Conservation (phyloP, 495 filamentous ascomycete species). For the Beverwykella pulmonaria region DNA sequence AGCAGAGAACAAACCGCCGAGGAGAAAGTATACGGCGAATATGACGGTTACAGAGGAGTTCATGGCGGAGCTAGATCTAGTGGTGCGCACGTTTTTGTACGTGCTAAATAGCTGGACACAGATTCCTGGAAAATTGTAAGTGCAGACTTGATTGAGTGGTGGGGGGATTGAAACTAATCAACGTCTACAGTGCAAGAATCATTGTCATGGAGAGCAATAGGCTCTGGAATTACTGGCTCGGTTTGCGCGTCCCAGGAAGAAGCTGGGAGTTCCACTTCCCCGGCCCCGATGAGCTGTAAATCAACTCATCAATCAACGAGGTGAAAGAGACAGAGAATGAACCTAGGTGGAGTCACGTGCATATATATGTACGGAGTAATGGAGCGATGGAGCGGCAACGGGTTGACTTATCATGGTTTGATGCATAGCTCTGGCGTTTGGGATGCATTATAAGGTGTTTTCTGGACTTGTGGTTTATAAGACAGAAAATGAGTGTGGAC, state of each 20-base stretch:
- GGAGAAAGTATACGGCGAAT: slow-evolving; percentile 40
- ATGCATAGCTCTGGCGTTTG: slow-evolving; percentile 25
- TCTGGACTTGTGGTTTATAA: no score
- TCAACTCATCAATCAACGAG: no score
- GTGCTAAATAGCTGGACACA: slow-evolving; percentile 71
- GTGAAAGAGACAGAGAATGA: no score
- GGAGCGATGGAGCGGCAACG: neutral
- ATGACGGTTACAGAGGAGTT: slow-evolving; percentile 61
- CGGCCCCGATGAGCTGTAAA: slow-evolving; percentile 59
- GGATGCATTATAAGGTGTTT: neutral
- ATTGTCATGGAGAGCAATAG: slow-evolving; percentile 60
- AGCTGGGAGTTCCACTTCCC: slow-evolving; percentile 65
- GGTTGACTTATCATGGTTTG: neutral
- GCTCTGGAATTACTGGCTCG: slow-evolving; percentile 77
- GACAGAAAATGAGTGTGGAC: no score
- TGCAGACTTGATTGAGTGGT: slow-evolving; percentile 33
- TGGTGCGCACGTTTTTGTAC: slow-evolving; percentile 63
- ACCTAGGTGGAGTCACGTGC: no score
- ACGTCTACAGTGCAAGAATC: slow-evolving; percentile 60
- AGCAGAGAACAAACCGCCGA: slow-evolving; percentile 45
- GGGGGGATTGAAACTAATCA: slow-evolving; percentile 1
- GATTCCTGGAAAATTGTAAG: slow-evolving; percentile 73
- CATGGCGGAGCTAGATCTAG: slow-evolving; percentile 60
- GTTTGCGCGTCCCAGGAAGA: slow-evolving; percentile 69
- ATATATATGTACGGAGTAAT: neutral